Percentiles rank a stretch among this genome's conserved stretches.
Evolutionary conservation across 805 yeast species (phyloP).

Genomic region (Myxozyma neotropica): DNA sequence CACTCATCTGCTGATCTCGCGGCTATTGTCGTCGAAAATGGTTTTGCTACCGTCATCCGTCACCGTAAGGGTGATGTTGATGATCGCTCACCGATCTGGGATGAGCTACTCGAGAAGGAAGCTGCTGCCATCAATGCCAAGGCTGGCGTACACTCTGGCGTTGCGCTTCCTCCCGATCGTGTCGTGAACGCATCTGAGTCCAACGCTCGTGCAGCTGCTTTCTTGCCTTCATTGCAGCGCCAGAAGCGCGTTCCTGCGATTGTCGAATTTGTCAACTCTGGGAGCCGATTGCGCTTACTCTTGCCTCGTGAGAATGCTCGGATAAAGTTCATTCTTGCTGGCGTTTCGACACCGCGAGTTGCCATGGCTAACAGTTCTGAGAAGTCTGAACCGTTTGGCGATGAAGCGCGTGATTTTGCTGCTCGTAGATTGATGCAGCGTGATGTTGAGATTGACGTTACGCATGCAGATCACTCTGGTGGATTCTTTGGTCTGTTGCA

Average conservation of each 20-base stretch:
- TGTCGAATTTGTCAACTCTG: conserved; percentile 72
- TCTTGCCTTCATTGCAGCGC: conserved; percentile 66
- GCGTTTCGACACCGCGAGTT: conserved; percentile 54
- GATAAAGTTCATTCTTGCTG: conserved; percentile 74
- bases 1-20: conserved; percentile 60
- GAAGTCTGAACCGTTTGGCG: conserved; percentile 42
- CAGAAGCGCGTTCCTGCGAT: conserved; percentile 66
- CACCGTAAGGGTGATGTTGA: conserved; percentile 71
- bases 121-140: conserved; percentile 57
- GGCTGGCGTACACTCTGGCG: conserved; percentile 63
- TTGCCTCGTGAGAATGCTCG: conserved; percentile 73
- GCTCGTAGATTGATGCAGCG: conserved; percentile 64
- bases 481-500: conserved; percentile 76
- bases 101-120: conserved; percentile 70
- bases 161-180: conserved; percentile 60
- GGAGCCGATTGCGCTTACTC: conserved; percentile 64
- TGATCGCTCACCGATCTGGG: conserved; percentile 77
- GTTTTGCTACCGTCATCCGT: conserved; percentile 75
- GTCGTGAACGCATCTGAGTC: conserved; percentile 80
- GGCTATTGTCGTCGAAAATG: conserved; percentile 60
- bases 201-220: conserved; percentile 70
- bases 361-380: conserved; percentile 34
- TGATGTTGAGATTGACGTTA: conserved; percentile 69
- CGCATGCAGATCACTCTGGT: conserved; percentile 74
- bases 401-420: conserved; percentile 58